These are phyloP conservation scores for Aureobasidium leucospermi DNA, from an alignment of 2,329 filamentous ascomycete genomes.

Conservation along the genomic window DNA sequence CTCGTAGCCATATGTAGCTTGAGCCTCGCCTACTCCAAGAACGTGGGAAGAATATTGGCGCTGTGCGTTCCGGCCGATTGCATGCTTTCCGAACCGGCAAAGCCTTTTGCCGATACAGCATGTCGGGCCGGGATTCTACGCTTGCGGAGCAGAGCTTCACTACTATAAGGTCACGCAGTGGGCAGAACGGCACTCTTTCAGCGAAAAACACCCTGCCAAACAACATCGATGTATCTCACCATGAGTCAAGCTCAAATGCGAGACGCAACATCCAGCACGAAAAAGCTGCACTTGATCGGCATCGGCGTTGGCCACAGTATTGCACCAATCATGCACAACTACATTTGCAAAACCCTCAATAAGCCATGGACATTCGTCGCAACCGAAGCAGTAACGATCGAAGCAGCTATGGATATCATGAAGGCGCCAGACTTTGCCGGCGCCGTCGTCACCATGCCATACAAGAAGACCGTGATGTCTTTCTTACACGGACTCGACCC, in stretches of 20 bases:
- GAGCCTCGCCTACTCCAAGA: too few relatives aligned
- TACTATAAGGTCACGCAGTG: too few relatives aligned
- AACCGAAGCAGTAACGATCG: conserved; percentile 28
- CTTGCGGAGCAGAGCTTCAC: too few relatives aligned
- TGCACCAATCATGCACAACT: conserved; percentile 35
- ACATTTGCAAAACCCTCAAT: conserved; percentile 29
- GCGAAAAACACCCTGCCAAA: too few relatives aligned
- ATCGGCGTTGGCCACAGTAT: conserved; percentile 36
- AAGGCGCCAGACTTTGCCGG: conserved; percentile 26
- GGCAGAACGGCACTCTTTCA: too few relatives aligned
- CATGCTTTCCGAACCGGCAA: too few relatives aligned
- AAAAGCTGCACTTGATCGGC: conserved; percentile 31
- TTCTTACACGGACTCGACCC: conserved; percentile 33
- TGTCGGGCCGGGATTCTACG: too few relatives aligned
- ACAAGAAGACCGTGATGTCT: conserved; percentile 32
- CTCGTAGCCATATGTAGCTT: neutral
- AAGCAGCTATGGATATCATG: conserved; percentile 28
- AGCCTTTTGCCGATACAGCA: too few relatives aligned
- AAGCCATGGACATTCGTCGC: conserved; percentile 31
- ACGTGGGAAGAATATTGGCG: too few relatives aligned
- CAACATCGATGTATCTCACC: neutral
- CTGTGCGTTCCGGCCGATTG: too few relatives aligned
- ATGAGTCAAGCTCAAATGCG: neutral
- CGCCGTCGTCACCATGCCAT: conserved; percentile 37
- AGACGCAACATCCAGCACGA: neutral